A percentile compares a stretch with the other conserved stretches of the same genome.
These are phyloP conservation scores for Colletotrichum acutatum DNA, from an alignment of 2,329 filamentous ascomycete species.

Conservation along the genomic window DNA sequence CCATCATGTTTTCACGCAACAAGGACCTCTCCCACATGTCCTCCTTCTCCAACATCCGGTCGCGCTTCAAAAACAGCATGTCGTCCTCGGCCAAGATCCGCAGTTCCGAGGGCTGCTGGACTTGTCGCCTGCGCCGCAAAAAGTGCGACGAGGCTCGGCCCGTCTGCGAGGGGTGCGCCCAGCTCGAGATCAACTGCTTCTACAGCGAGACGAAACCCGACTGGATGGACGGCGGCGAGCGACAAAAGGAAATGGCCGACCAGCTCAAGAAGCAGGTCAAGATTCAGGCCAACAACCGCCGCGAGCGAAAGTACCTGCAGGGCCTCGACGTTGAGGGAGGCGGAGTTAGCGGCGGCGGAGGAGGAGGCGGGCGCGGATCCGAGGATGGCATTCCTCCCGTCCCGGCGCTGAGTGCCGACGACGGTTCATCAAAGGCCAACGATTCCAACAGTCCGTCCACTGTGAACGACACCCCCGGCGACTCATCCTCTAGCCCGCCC, in stretches of 20 bases:
- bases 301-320: conserved; percentile 60
- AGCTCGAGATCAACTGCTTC: conserved; percentile 67
- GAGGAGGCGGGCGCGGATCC: conserved; percentile 5
- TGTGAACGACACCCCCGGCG: conserved; percentile 30
- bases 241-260: conserved; percentile 40
- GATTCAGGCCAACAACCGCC: conserved; percentile 37
- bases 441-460: conserved; percentile 30
- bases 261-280: conserved; percentile 41
- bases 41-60: conserved; percentile 20
- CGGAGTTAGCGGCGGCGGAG: not conserved
- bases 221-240: conserved; percentile 62
- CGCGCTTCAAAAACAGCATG: conserved; percentile 29
- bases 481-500: conserved; percentile 17
- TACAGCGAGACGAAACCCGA: conserved; percentile 63
- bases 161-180: conserved; percentile 60
- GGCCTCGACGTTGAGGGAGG: conserved; percentile 43
- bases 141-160: conserved; percentile 68
- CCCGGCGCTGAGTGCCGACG: conserved; percentile 23
- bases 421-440: conserved; percentile 22
- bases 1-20: conserved; percentile 29
- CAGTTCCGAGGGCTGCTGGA: conserved; percentile 66
- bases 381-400: conserved; percentile 23
- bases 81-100: conserved; percentile 44
- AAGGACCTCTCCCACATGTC: conserved; percentile 14
- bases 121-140: conserved; percentile 69